These are phyloP conservation scores for Aspergillus tanneri DNA, from an alignment of 2,329 filamentous ascomycete genomes.

Conservation along the genomic window DNA sequence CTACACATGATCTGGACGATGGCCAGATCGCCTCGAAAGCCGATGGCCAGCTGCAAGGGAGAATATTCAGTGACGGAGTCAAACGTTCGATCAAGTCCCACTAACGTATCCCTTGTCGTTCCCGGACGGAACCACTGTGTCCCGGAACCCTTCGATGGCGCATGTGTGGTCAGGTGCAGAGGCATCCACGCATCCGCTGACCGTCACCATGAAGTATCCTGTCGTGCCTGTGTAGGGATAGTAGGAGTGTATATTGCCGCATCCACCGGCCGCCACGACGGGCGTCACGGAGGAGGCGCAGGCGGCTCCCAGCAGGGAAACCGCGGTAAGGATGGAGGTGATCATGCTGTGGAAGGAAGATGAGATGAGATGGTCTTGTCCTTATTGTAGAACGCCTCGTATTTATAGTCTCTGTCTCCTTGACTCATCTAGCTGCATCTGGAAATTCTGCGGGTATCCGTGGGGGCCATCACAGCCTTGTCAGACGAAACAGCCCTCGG, in stretches of 20 bases:
- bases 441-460: too few relatives aligned
- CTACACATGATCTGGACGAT: not conserved
- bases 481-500: too few relatives aligned
- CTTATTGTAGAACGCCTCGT: too few relatives aligned
- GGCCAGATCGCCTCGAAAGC: not conserved
- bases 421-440: too few relatives aligned
- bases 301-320: constrained; percentile 6
- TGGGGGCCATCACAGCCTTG: too few relatives aligned
- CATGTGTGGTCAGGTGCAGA: constrained; percentile 1
- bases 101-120: constrained; percentile 1
- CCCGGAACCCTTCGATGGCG: constrained; percentile 1
- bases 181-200: not conserved
- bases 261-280: constrained; percentile 1
- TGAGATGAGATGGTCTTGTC: too few relatives aligned
- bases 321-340: not conserved
- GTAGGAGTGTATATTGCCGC: constrained; percentile 4
- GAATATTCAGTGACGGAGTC: too few relatives aligned
- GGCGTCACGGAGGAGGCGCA: constrained; percentile 2
- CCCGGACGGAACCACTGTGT: not conserved
- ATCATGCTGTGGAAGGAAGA: too few relatives aligned
- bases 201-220: not conserved
- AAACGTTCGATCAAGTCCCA: too few relatives aligned
- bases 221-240: constrained; percentile 1
- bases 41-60: not conserved
- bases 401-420: too few relatives aligned